Base-by-base conservation (phyloP, 1,284 basidiomycete species). In the Papiliotrema flavescens region DNA sequence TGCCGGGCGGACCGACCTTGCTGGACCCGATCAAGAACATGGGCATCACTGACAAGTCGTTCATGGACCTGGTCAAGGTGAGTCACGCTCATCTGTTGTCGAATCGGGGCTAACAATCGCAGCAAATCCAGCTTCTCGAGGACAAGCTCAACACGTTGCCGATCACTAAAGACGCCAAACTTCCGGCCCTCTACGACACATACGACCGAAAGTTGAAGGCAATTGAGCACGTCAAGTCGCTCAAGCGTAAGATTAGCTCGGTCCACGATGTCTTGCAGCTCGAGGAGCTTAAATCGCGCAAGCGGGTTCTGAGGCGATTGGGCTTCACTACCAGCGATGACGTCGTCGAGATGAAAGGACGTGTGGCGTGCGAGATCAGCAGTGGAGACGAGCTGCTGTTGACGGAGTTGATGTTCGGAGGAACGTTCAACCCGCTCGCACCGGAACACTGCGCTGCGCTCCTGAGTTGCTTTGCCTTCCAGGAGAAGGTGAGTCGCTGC, bases 341-440 rank as follows among this genome's bases (percentile, higher is more conserved):
- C 72, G 95, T 98, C 51, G 92, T 98, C 14, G 94, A 98, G 72
- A 87, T 95, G 82, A 99, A 99, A 78, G 96, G 96, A 0, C 82
- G 96, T 42, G 96, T 98, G 0, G 96, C 96, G 17, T 99, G 96
- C 75, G 96, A 99, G 78, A 98, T 99, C 74, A 92, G 88, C 66
- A 89, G 94, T 0, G 96, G 96, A 14, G 96, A 99, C 70, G 96
- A 99, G 77, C 77, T 99, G 47, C 80, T 99, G 28, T 80, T 99
- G 57, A 98, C 96, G 0, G 96, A 99, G 76, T 83, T 99, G 72
- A 89, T 98, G 62, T 98, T 99, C 80, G 93, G 96, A 63, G 95
- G 95, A 51, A 88, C 87, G 3, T 98, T 99, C 81, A 97, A 97
- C 69, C 76, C 88, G 2, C 77, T 98, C 39, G 80, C 83, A 0